Percentiles rank a stretch among this genome's conserved stretches.
Evolutionary conservation across 352 stramenopile species (phyloP).

Genomic region (Globisporangium barbulae): DNA sequence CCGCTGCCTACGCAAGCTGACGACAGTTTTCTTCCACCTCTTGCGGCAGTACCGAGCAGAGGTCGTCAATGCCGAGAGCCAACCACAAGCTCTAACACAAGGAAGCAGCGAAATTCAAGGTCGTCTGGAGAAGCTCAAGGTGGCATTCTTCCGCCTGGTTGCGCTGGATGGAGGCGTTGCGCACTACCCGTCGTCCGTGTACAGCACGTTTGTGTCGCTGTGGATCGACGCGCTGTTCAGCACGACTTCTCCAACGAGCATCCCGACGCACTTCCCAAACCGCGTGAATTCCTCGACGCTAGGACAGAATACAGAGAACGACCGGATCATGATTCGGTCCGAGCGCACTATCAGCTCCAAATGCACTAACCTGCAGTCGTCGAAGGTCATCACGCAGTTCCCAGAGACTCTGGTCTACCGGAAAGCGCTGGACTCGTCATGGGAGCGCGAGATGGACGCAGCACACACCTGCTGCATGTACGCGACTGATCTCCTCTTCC

Average conservation of each 20-base stretch:
- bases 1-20: slow-evolving; percentile 59
- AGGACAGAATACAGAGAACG: slow-evolving; percentile 22
- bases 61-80: slow-evolving; percentile 22
- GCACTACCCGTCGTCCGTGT: slow-evolving; percentile 67
- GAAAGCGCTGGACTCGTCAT: slow-evolving; percentile 69
- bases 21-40: slow-evolving; percentile 48
- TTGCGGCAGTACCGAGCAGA: slow-evolving; percentile 46
- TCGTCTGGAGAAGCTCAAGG: slow-evolving; percentile 43
- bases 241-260: slow-evolving; percentile 55
- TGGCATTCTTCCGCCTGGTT: slow-evolving; percentile 49
- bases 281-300: slow-evolving; percentile 23
- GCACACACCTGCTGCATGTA: slow-evolving; percentile 55
- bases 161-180: slow-evolving; percentile 54
- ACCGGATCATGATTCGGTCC: slow-evolving; percentile 52
- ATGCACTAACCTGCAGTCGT: slow-evolving; percentile 76
- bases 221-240: slow-evolving; percentile 68
- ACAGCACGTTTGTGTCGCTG: slow-evolving; percentile 57
- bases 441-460: slow-evolving; percentile 65
- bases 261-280: slow-evolving; percentile 71
- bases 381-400: slow-evolving; percentile 66
- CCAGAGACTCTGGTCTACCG: slow-evolving; percentile 56
- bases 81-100: neutral
- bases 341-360: slow-evolving; percentile 83
- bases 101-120: slow-evolving; percentile 4
- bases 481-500: slow-evolving; percentile 46